A percentile compares a stretch with the other conserved stretches of the same genome.
phyloP scores from a whole-genome alignment of 2,329 filamentous ascomycete species.

The Beauveria australis region DNA sequence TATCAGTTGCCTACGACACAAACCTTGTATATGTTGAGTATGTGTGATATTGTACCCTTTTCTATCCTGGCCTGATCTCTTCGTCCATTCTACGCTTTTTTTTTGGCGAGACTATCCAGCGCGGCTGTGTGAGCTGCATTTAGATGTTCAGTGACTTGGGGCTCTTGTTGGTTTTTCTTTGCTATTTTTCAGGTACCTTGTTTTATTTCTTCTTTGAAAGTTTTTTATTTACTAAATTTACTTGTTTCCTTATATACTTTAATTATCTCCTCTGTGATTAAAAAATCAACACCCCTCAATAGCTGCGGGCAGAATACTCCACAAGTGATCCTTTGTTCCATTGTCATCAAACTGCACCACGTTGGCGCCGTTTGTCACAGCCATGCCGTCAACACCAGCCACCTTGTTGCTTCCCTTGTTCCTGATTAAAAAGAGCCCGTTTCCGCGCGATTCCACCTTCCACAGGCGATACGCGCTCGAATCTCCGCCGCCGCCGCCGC shows the following conservation, averaged over 20 bases:
- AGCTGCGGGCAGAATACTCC: slow-evolving; percentile 9
- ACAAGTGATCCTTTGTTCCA: slow-evolving; percentile 13
- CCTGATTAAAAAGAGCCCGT: slow-evolving; percentile 12
- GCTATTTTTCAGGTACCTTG: not conserved
- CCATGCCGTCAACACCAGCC: slow-evolving; percentile 12
- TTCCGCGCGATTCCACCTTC: slow-evolving; percentile 8
- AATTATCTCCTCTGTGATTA: not conserved
- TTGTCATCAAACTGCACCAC: slow-evolving; percentile 14
- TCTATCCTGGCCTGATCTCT: too few relatives aligned
- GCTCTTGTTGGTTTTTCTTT: not conserved
- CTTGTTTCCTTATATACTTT: not conserved
- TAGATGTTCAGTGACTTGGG: not conserved
- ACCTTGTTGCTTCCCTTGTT: slow-evolving; percentile 14
- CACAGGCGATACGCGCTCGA: slow-evolving; percentile 9
- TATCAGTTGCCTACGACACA: too few relatives aligned
- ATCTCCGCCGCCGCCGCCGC: not conserved
- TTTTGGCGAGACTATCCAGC: too few relatives aligned
- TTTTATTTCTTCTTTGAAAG: not conserved
- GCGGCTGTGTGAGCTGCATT: too few relatives aligned
- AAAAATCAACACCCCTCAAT: not conserved
- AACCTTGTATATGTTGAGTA: too few relatives aligned
- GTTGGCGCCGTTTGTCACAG: slow-evolving; percentile 10
- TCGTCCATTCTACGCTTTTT: too few relatives aligned
- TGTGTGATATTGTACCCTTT: too few relatives aligned
- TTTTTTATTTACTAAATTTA: not conserved